A percentile compares a stretch with the other conserved stretches of the same genome.
Conservation (phyloP, 495 filamentous ascomycete species). For the Viridothelium virens region DNA sequence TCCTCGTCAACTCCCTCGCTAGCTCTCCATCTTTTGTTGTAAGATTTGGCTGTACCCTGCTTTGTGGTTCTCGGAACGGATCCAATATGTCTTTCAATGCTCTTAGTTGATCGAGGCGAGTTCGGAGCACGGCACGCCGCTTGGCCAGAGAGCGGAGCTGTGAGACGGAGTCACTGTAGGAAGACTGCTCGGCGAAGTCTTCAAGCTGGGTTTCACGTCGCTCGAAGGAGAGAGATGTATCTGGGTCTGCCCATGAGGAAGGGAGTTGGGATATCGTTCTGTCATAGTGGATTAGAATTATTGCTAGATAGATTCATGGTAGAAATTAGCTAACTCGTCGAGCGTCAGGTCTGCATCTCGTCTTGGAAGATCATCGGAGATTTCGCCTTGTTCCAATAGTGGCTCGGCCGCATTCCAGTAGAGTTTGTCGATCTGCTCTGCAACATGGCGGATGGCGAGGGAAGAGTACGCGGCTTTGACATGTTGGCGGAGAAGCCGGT, state of each 20-base stretch:
- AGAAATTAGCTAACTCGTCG: slow-evolving; percentile 9
- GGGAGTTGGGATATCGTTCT: slow-evolving; percentile 12
- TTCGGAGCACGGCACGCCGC: slow-evolving; percentile 45
- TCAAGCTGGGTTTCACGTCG: slow-evolving; percentile 9
- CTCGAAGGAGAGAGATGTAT: neutral
- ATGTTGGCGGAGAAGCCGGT: slow-evolving; percentile 60
- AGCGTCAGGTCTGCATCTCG: slow-evolving; percentile 17
- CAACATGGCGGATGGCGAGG: slow-evolving; percentile 69
- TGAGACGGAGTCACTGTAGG: slow-evolving; percentile 13
- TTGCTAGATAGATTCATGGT: neutral
- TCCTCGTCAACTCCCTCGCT: slow-evolving; percentile 63
- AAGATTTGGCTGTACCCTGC: slow-evolving; percentile 67
- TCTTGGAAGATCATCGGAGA: slow-evolving; percentile 20
- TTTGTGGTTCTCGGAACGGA: slow-evolving; percentile 49
- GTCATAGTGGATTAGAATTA: neutral
- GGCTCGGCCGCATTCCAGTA: slow-evolving; percentile 51
- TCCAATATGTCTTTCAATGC: slow-evolving; percentile 51
- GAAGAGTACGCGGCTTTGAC: slow-evolving; percentile 62
- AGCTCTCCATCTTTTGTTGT: slow-evolving; percentile 67
- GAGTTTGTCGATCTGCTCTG: slow-evolving; percentile 69
- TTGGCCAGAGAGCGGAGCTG: slow-evolving; percentile 45
- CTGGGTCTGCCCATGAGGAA: neutral
- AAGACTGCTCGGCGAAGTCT: slow-evolving; percentile 5
- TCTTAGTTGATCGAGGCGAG: slow-evolving; percentile 50
- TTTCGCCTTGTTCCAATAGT: slow-evolving; percentile 35